Percentiles rank a stretch among this genome's conserved stretches.
These are phyloP conservation scores for Zasmidium cellare DNA, from an alignment of 2,329 filamentous ascomycete species.

Conservation along the genomic window DNA sequence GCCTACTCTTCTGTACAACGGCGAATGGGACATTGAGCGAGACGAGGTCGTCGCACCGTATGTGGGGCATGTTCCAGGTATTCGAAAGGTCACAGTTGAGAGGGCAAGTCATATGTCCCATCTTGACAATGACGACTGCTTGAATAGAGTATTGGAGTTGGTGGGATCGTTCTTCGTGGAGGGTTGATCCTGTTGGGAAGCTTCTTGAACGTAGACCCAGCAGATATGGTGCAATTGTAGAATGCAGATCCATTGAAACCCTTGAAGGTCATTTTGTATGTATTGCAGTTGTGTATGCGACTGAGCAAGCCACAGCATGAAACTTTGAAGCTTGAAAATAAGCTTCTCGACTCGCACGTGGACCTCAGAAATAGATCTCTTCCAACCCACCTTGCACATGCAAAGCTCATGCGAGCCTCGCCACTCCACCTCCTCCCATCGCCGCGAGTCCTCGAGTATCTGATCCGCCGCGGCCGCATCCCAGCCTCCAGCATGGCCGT, in stretches of 20 bases:
- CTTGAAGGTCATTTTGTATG: no score
- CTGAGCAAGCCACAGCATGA: not conserved
- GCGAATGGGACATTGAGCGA: not conserved
- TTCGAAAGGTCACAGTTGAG: not conserved
- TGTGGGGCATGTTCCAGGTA: not conserved
- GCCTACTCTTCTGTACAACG: not conserved
- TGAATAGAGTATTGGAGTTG: not conserved
- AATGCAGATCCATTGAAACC: no score
- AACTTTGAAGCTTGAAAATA: slow-evolving; percentile 7
- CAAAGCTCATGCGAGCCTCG: slow-evolving; percentile 14
- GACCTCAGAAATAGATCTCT: not conserved
- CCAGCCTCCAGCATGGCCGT: slow-evolving; percentile 29
- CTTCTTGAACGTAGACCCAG: no score
- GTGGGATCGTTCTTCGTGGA: not conserved
- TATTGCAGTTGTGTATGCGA: no score
- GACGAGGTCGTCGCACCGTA: not conserved
- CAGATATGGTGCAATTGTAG: not conserved
- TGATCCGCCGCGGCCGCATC: slow-evolving; percentile 48
- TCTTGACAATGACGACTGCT: slow-evolving; percentile 1
- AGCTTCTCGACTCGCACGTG: slow-evolving; percentile 4
- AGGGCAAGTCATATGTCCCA: slow-evolving; percentile 1
- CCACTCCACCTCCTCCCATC: slow-evolving; percentile 39
- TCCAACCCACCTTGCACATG: not conserved
- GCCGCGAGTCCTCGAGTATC: slow-evolving; percentile 52
- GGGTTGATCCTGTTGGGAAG: no score